Evolutionary conservation across 1,284 basidiomycete species (phyloP), one percentile per base, ranked within the genome.

Genomic region (Leccinum insolens): DNA sequence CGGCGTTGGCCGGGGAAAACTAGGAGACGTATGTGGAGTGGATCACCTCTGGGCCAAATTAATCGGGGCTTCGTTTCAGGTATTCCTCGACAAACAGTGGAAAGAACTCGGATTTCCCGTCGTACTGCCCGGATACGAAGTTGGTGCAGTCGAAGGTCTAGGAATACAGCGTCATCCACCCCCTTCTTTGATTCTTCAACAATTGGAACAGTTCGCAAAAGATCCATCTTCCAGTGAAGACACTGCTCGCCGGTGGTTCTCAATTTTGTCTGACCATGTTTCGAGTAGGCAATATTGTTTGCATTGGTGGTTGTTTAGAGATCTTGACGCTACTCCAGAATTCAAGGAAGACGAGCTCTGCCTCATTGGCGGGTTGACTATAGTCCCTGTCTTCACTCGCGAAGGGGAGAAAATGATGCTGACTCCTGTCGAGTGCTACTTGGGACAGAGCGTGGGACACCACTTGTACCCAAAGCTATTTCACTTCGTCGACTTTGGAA

Each of bases 401-500:
- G 41, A 41, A 9, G 0, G 9, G 2, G 3, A 3, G 22, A 15
- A n/a, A 12, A 22, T 7, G 20, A 62, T 22, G 28, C 9, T 68
- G 7, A 12, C 52, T 17, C 68, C 68, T 11, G 25, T 7, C 6
- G 44, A 68, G 4, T 68, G 68, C 44, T 68, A 68, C 41, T 8
- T 68, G 31, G 52, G 49, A 52, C 17, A 9, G 6, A 52, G 20
- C 20, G 3, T 11, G 11, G 22, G 2, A 34, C 14, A 37, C 17
- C 44, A 46, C 17, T 85, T 91, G 52, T 89, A 90, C 73, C 89
- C 89, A 1, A 88, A 89, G 72, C 78, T 93, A 6, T 96, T 97
- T 76, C 87, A 88, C 8, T 96, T 95, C 72, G 88, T 98, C 62
- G 91, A 97, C 78, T 52, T 96, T 78, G 95, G 95, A 0, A 0